Conservation (phyloP, 148 eudicot genomes). For the Arctostaphylos glauca region DNA sequence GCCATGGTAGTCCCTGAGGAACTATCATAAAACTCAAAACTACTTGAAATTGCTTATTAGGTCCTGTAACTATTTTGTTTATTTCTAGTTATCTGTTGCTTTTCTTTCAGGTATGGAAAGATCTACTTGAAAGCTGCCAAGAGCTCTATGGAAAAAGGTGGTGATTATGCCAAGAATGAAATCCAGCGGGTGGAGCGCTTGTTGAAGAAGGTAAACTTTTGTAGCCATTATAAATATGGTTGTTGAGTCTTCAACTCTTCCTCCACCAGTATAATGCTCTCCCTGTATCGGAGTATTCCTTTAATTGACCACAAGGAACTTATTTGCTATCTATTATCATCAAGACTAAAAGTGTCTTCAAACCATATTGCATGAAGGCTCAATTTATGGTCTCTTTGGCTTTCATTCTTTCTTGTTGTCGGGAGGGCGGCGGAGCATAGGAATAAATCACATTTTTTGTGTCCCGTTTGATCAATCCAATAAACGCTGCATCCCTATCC, state of each 20-base stretch:
- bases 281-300: neutral
- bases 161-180: slow-evolving; percentile 90
- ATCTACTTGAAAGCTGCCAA: slow-evolving; percentile 84
- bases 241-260: neutral
- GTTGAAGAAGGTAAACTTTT: slow-evolving; percentile 68
- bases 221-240: neutral
- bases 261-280: neutral
- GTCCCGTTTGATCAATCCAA: too few relatives aligned
- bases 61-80: neutral
- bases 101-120: slow-evolving; percentile 69
- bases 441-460: too few relatives aligned
- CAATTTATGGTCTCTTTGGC: neutral
- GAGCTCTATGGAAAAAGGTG: slow-evolving; percentile 80
- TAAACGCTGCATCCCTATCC: too few relatives aligned
- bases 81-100: neutral
- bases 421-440: too few relatives aligned
- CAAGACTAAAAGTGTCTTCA: neutral
- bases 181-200: slow-evolving; percentile 82
- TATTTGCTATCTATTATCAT: neutral
- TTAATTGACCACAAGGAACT: neutral
- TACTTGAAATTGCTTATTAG: neutral
- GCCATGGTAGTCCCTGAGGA: neutral
- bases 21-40: neutral
- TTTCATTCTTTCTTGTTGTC: neutral
- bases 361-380: neutral